Base-by-base conservation (phyloP, 1,139 yeast genomes). In the Nakaseomyces nivariensis region DNA sequence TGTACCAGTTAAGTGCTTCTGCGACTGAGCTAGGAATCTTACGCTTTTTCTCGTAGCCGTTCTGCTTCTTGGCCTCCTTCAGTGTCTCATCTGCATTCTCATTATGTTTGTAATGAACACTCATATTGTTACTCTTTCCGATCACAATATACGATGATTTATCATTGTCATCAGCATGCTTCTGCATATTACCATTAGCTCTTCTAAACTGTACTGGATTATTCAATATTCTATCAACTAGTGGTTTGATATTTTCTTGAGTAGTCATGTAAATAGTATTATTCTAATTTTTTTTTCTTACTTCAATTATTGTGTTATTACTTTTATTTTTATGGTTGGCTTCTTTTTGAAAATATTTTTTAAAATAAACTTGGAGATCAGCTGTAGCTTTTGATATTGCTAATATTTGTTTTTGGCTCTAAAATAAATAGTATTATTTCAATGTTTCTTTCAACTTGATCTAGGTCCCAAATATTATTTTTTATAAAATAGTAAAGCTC, bases 151-250 rank as follows among this genome's bases (percentile, higher is more conserved):
- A 68, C 53, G 67, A 56, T 24, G 57, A 37, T 8, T 25, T 36
- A 26, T 36, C 42, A 25, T 9, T n/a, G 9, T 25, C 34, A n/a
- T 6, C 25, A 8, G 17, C 4, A 22, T 34, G 32, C 29, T 47
- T 52, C 11, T 42, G 29, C 33, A 33, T 33, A 33, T 37, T 45
- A 7, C 27, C 25, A 11, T 31, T 38, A 13, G 45, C 37, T 31
- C 36, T 47, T 37, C 29, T 42, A 66, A 83, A 84, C 36, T 76
- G 76, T 49, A 82, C 67, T 13, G 85, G 87, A 55, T 75, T 76
- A 51, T 76, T 67, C 45, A 81, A 72, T 54, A 80, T 76, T 60
- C 85, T 72, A 59, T 79, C 84, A 51, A 80, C 76, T 49, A 79
- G 67, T 32, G 72, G 73, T 31, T 63, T 60, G 44, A 63, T 49